Evolutionary conservation across 768 basidiomycete species (phyloP).

Genomic region (Mycena belliarum): DNA sequence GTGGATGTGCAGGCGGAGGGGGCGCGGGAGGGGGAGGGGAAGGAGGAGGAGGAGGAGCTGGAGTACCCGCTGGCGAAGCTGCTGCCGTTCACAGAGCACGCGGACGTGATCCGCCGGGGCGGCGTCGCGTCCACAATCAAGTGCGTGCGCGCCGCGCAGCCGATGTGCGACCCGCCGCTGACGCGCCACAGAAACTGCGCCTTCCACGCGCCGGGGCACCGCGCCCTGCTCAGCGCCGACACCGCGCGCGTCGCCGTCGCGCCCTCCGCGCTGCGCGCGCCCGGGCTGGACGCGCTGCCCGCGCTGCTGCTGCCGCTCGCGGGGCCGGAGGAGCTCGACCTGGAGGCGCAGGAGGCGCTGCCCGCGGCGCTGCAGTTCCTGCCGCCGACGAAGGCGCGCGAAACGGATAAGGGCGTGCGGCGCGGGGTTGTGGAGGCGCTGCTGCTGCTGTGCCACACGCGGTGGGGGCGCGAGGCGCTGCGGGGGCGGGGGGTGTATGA

Average conservation of each 20-base stretch:
- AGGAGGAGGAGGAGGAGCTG: slow-evolving; percentile 42
- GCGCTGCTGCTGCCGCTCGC: slow-evolving; percentile 88
- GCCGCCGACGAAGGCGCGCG: slow-evolving; percentile 80
- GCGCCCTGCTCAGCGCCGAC: slow-evolving; percentile 71
- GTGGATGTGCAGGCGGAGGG: slow-evolving; percentile 46
- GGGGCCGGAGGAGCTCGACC: slow-evolving; percentile 92
- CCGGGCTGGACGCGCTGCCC: slow-evolving; percentile 84
- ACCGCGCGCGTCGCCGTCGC: slow-evolving; percentile 53
- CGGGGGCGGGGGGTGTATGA: slow-evolving; percentile 84
- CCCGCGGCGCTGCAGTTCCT: slow-evolving; percentile 86
- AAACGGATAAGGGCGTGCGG: slow-evolving; percentile 74
- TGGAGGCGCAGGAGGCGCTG: slow-evolving; percentile 92
- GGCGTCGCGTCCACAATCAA: slow-evolving; percentile 89
- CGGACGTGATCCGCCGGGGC: slow-evolving; percentile 80
- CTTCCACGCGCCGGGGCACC: slow-evolving; percentile 69
- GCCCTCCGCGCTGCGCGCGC: slow-evolving; percentile 56
- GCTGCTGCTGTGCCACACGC: slow-evolving; percentile 84
- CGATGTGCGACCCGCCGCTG: slow-evolving; percentile 7
- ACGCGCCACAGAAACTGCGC: slow-evolving; percentile 67
- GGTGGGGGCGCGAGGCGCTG: slow-evolving; percentile 83
- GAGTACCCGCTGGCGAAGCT: slow-evolving; percentile 87
- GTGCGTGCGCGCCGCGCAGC: slow-evolving; percentile 37
- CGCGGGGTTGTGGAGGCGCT: slow-evolving; percentile 88
- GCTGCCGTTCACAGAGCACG: slow-evolving; percentile 87
- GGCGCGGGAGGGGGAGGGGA: slow-evolving; percentile 55